Evolutionary conservation across 2,329 filamentous ascomycete genomes (phyloP).

Genomic region (Myriangium duriaei): DNA sequence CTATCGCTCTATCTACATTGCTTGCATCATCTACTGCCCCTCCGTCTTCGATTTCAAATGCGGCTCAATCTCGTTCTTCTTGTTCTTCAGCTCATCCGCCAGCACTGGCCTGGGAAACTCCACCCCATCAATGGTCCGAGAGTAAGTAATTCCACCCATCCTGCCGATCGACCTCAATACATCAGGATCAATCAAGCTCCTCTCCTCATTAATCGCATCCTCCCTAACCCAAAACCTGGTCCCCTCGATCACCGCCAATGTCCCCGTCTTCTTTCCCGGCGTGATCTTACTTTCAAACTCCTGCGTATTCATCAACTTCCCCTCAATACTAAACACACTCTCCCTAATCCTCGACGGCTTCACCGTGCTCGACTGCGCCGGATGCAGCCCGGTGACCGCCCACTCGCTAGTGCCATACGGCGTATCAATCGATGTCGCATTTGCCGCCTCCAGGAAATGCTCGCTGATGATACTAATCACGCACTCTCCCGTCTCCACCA

Average conservation of each 20-base stretch:
- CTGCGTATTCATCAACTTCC: constrained; percentile 56
- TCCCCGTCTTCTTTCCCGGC: constrained; percentile 62
- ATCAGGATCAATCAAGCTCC: constrained; percentile 60
- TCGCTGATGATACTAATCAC: constrained; percentile 76
- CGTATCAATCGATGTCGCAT: constrained; percentile 64
- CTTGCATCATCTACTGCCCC: constrained; percentile 23
- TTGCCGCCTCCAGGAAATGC: constrained; percentile 76
- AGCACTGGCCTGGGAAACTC: constrained; percentile 54
- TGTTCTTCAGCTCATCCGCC: constrained; percentile 32
- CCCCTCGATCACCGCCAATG: constrained; percentile 68
- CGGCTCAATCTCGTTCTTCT: constrained; percentile 41
- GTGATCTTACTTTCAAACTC: constrained; percentile 65
- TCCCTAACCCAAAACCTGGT: constrained; percentile 80
- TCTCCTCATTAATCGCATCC: constrained; percentile 72
- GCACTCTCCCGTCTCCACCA: constrained; percentile 60
- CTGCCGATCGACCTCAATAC: constrained; percentile 65
- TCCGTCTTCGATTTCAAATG: constrained; percentile 38
- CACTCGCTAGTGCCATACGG: constrained; percentile 70
- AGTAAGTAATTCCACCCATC: constrained; percentile 79
- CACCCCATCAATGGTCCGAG: constrained; percentile 52
- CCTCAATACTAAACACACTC: constrained; percentile 73
- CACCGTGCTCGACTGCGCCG: constrained; percentile 52
- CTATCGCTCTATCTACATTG: too few species aligned
- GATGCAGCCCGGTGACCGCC: constrained; percentile 63
- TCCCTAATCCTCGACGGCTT: constrained; percentile 64